Base-by-base conservation (phyloP, 202 grass and related monocot genomes). In the Digitaria exilis region DNA sequence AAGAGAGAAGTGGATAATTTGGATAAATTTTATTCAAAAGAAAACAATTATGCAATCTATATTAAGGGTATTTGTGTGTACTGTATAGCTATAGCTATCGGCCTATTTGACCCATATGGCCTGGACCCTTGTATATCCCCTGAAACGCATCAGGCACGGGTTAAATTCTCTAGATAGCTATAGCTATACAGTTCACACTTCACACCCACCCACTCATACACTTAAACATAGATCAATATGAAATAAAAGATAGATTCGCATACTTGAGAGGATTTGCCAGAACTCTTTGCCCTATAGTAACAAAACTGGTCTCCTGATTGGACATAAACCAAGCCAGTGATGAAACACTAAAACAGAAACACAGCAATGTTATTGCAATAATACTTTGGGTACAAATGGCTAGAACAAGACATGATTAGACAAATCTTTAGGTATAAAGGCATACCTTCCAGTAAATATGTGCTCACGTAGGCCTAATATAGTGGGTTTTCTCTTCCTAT, bases 271-370 rank as follows among this genome's bases (percentile, higher is more conserved):
- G 96, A 82, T 88, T 96, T 30, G 96, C 96, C 41, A 96, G 86
- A 89, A 99, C 87, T 21, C 96, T 76, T 84, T 99, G 96, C 35
- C 96, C 96, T 61, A 99, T 99, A 16, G 96, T 99, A 74, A 99
- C 96, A 86, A 99, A 99, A 77, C 96, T 99, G 55, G 78, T 99
- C 83, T 99, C 96, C 88, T 99, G 96, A 70, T 96, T 99, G 58
- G 93, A 99, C 96, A 99, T 99, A 86, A 99, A 99, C 96, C 96
- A 99, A 62, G 96, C 93, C 84, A 99, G 91, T 42, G 96, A 99
- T 26, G 96, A 99, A 92, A 99, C 91, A 92, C 96, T 99, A 85
- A 26, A 86, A 90, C 69, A 75, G 29, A 69, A 65, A 82, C 17
- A 82, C 31, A 87, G 11, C 7, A 87, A 52, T 55, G 19, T 85